phyloP scores from a whole-genome alignment of 2,329 filamentous ascomycete genomes.

The Aspergillus thermomutatus region DNA sequence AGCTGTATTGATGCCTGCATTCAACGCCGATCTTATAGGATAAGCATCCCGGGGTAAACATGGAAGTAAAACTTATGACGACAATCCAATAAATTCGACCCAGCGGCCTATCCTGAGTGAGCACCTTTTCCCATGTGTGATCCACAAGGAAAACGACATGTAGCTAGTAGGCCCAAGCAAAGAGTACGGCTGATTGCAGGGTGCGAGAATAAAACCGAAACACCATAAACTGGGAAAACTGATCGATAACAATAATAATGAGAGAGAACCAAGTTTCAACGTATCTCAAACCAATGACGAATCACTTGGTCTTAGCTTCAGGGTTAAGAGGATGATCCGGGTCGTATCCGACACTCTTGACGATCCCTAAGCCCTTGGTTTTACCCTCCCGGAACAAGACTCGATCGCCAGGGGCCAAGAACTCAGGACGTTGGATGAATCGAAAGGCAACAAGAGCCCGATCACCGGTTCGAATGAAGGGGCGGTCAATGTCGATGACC shows the following conservation, averaged over 20 bases:
- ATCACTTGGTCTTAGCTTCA: constrained; percentile 24
- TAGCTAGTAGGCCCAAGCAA: background rate
- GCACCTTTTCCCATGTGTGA: background rate
- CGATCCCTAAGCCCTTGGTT: constrained; percentile 92
- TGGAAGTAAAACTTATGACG: background rate
- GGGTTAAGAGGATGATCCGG: constrained; percentile 51
- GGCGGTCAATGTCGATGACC: constrained; percentile 96
- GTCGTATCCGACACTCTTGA: constrained; percentile 89
- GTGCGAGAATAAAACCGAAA: background rate
- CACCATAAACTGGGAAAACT: background rate
- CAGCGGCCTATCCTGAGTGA: background rate
- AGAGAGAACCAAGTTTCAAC: background rate
- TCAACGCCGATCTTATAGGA: background rate
- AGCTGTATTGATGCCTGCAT: background rate
- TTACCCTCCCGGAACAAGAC: constrained; percentile 90
- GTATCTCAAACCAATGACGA: background rate
- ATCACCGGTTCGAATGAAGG: constrained; percentile 90
- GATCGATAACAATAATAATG: constrained; percentile 2
- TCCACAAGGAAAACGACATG: background rate
- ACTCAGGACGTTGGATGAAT: constrained; percentile 93
- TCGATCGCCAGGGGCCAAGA: constrained; percentile 80
- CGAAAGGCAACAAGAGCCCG: constrained; percentile 91
- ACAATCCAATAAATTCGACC: background rate
- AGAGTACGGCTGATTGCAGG: background rate
- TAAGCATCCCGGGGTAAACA: background rate